These are phyloP conservation scores for Annulohypoxylon bovei DNA, from an alignment of 495 filamentous ascomycete genomes.

Conservation along the genomic window DNA sequence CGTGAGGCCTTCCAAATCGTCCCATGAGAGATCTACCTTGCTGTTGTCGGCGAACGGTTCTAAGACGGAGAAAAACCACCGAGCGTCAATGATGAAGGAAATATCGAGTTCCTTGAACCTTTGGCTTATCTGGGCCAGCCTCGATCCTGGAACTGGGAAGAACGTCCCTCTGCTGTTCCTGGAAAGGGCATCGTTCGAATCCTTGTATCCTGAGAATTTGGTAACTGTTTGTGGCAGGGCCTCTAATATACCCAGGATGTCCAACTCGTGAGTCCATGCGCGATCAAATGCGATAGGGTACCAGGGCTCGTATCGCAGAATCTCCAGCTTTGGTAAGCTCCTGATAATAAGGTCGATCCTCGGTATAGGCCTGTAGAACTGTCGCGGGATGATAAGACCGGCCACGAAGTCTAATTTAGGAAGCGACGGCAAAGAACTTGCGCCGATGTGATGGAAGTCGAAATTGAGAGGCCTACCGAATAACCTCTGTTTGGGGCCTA, in stretches of 20 bases:
- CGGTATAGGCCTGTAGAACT: conserved; percentile 7
- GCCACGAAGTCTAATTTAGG: conserved; percentile 3
- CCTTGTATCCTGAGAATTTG: background rate
- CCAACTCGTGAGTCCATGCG: background rate
- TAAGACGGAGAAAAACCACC: background rate
- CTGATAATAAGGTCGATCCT: background rate
- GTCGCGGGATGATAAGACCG: background rate
- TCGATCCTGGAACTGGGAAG: background rate
- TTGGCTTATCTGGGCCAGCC: background rate
- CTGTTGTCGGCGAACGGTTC: background rate
- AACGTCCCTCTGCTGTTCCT: no score
- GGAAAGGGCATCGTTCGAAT: background rate
- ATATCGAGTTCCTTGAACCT: background rate
- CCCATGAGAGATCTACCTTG: background rate
- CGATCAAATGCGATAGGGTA: background rate
- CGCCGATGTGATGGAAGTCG: background rate
- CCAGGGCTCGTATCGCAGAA: conserved; percentile 9
- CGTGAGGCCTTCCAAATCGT: background rate
- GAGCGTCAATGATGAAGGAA: conserved; percentile 5
- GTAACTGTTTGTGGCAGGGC: background rate
- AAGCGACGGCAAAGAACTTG: background rate
- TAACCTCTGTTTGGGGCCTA: background rate
- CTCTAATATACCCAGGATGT: background rate
- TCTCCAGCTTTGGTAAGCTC: background rate
- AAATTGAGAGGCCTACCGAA: background rate